Conservation (phyloP, 768 basidiomycete genomes). For the Boletus eberwhitei region DNA sequence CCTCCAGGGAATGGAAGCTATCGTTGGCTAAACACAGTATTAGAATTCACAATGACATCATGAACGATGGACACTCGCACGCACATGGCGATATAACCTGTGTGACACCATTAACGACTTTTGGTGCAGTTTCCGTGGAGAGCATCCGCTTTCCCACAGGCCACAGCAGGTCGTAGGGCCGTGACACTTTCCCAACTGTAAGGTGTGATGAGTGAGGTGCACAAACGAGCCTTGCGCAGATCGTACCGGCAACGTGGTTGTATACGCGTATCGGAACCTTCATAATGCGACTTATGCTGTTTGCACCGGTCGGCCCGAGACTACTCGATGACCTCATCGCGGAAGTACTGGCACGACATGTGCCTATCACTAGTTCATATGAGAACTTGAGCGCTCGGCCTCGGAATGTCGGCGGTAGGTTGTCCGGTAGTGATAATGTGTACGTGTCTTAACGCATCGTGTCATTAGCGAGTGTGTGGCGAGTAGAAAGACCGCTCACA, state of each 20-base stretch:
- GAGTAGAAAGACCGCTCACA: constrained; percentile 44
- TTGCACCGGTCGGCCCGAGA: constrained; percentile 36
- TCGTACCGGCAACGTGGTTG: constrained; percentile 76
- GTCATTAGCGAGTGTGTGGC: not conserved
- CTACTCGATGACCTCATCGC: constrained; percentile 29
- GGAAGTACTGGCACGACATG: constrained; percentile 58
- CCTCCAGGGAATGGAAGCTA: constrained; percentile 34
- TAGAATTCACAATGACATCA: constrained; percentile 1
- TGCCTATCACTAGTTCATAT: constrained; percentile 88
- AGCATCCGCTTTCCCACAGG: constrained; percentile 52
- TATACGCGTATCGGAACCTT: constrained; percentile 90
- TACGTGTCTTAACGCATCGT: constrained; percentile 65
- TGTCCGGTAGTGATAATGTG: constrained; percentile 66
- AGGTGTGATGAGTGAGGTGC: constrained; percentile 2
- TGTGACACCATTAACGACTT: constrained; percentile 21
- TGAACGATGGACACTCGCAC: constrained; percentile 3
- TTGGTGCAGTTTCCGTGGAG: constrained; percentile 27
- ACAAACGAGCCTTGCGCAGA: not conserved
- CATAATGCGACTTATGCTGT: constrained; percentile 72
- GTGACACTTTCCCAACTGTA: constrained; percentile 50
- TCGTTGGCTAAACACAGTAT: constrained; percentile 12
- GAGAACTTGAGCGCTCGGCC: constrained; percentile 83
- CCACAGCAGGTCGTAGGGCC: constrained; percentile 82
- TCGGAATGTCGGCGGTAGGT: constrained; percentile 86
- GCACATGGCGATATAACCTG: constrained; percentile 11